Conservation (phyloP, 305 asterid genomes). For the Fraxinus velutina region DNA sequence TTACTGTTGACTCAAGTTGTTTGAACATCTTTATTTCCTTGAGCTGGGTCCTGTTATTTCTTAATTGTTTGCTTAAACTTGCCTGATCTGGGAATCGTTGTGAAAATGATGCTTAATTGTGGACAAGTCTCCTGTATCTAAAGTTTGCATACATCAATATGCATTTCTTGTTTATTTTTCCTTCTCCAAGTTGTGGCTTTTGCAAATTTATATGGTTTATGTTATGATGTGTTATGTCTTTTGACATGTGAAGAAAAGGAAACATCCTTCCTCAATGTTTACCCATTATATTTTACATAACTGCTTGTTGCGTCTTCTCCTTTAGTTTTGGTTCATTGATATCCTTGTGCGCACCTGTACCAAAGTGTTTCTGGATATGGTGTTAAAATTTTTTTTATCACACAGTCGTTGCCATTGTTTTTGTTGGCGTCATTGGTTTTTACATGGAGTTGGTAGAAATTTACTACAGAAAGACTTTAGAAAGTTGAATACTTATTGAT, state of each 20-base stretch:
- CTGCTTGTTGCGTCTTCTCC: background rate
- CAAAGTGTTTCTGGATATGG: background rate
- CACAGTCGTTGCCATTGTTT: background rate
- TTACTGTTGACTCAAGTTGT: background rate
- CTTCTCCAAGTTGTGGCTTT: conserved; percentile 1
- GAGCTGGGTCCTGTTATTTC: background rate
- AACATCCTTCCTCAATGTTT: background rate
- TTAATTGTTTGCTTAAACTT: background rate
- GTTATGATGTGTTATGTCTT: background rate
- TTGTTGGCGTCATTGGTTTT: background rate
- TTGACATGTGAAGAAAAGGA: background rate
- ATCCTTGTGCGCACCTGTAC: background rate
- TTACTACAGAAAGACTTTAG: background rate
- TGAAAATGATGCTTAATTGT: background rate
- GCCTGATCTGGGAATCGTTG: background rate
- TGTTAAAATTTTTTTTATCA: background rate
- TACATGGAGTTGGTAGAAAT: background rate
- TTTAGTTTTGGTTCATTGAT: background rate
- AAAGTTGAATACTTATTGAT: background rate
- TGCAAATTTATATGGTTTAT: background rate
- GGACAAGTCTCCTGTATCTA: background rate
- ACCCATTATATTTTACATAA: background rate
- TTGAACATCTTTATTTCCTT: conserved; percentile 3
- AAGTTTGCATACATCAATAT: background rate
- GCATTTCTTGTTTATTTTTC: background rate